phyloP scores from a whole-genome alignment of 2,329 filamentous ascomycete species.

The Aspergillus arachidicola region DNA sequence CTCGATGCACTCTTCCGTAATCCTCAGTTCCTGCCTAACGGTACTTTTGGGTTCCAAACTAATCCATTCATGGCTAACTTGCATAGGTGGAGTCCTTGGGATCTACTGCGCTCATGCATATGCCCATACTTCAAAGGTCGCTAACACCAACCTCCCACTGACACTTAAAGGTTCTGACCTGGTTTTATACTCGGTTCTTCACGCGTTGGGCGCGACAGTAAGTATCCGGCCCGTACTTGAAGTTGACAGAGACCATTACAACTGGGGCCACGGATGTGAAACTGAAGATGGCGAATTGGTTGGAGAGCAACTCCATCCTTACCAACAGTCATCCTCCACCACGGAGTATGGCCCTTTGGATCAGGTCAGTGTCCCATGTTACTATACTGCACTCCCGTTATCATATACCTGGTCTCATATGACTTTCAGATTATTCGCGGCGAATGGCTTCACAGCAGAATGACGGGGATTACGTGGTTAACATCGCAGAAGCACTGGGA shows the following conservation, averaged over 20 bases:
- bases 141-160: conserved; percentile 31
- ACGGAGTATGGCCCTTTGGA: neutral
- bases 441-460: conserved; percentile 13
- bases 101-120: conserved; percentile 53
- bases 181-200: conserved; percentile 43
- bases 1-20: conserved; percentile 35
- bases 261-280: too few relatives aligned
- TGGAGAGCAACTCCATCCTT: too few relatives aligned
- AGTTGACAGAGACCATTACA: too few relatives aligned
- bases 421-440: conserved; percentile 5
- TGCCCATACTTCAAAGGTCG: conserved; percentile 39
- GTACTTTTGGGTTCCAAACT: conserved; percentile 18
- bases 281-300: too few relatives aligned
- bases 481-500: conserved; percentile 12
- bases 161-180: conserved; percentile 53
- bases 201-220: conserved; percentile 33
- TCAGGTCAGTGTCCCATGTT: neutral
- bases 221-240: conserved; percentile 33
- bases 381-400: too few relatives aligned
- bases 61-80: neutral
- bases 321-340: neutral
- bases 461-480: conserved; percentile 28
- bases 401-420: too few relatives aligned
- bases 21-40: conserved; percentile 41
- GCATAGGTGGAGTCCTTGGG: conserved; percentile 47